These are phyloP conservation scores for Trichoderma endophyticum DNA, from an alignment of 2,329 filamentous ascomycete species.

Conservation along the genomic window DNA sequence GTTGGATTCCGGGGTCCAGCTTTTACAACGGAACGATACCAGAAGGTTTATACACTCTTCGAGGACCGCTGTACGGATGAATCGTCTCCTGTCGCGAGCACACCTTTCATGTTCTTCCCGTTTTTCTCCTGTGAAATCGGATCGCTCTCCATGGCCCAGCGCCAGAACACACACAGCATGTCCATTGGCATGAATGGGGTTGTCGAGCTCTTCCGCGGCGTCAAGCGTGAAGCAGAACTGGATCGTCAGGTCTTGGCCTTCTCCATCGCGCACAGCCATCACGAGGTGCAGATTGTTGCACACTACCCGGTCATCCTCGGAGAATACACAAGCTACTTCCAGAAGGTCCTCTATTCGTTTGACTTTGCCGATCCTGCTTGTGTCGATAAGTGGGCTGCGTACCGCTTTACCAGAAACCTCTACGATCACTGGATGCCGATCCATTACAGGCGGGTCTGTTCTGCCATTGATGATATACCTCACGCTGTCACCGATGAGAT, in stretches of 20 bases:
- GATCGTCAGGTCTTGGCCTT: conserved; percentile 43
- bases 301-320: conserved; percentile 40
- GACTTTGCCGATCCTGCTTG: conserved; percentile 26
- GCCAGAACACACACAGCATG: conserved; percentile 42
- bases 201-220: conserved; percentile 38
- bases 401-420: conserved; percentile 13
- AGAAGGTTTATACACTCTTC: conserved; percentile 38
- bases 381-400: conserved; percentile 9
- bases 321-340: conserved; percentile 36
- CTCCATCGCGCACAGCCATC: conserved; percentile 36
- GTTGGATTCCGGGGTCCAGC: conserved; percentile 40
- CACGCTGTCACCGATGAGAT: not conserved
- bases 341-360: conserved; percentile 36
- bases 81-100: conserved; percentile 43
- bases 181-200: conserved; percentile 38
- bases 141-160: conserved; percentile 37
- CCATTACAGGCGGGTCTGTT: conserved; percentile 17
- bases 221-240: conserved; percentile 36
- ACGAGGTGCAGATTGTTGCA: conserved; percentile 38
- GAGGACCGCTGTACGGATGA: conserved; percentile 32
- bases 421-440: conserved; percentile 16
- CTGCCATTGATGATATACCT: conserved; percentile 16
- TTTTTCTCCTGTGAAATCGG: conserved; percentile 47
- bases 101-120: conserved; percentile 47
- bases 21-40: conserved; percentile 42